Percentiles rank a stretch among this genome's conserved stretches.
Conservation (phyloP, 2,329 filamentous ascomycete species). For the Aspergillus versicolor region DNA sequence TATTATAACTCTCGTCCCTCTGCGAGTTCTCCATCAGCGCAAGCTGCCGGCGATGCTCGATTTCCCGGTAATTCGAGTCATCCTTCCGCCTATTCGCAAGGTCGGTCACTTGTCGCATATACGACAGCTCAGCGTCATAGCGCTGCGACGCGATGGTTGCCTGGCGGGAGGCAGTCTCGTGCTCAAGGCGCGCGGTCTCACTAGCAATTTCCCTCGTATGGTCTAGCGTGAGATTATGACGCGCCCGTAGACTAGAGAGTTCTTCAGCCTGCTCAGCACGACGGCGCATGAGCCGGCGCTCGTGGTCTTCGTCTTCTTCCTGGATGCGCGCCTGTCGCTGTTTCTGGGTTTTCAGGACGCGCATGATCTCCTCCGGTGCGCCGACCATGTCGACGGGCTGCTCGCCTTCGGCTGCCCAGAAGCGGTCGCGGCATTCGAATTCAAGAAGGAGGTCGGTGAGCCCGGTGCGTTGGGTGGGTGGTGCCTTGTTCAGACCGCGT, state of each 20-base stretch:
- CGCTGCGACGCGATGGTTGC: conserved; percentile 5
- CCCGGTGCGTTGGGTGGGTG: neutral
- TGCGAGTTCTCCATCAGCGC: conserved; percentile 1
- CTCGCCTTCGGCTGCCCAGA: conserved; percentile 8
- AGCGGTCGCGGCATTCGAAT: conserved; percentile 8
- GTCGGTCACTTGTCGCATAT: conserved; percentile 6
- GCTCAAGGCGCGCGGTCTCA: conserved; percentile 2
- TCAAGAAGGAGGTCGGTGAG: neutral
- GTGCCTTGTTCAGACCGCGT: neutral
- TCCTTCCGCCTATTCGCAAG: conserved; percentile 6
- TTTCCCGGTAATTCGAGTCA: conserved; percentile 1
- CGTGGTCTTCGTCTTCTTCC: conserved; percentile 10
- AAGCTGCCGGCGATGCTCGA: conserved; percentile 5
- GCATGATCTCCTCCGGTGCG: conserved; percentile 5
- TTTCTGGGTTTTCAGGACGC: neutral
- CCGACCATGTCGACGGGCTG: conserved; percentile 6
- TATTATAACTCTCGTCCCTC: neutral
- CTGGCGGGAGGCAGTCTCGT: conserved; percentile 1
- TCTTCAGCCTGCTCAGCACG: conserved; percentile 7
- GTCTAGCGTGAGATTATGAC: neutral
- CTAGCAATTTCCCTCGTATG: neutral
- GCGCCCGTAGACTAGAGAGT: neutral
- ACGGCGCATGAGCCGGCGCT: neutral
- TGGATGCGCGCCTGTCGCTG: neutral
- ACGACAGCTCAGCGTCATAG: conserved; percentile 6